phyloP scores from a whole-genome alignment of 2,329 filamentous ascomycete genomes.

The Microcyclospora pomicola region DNA sequence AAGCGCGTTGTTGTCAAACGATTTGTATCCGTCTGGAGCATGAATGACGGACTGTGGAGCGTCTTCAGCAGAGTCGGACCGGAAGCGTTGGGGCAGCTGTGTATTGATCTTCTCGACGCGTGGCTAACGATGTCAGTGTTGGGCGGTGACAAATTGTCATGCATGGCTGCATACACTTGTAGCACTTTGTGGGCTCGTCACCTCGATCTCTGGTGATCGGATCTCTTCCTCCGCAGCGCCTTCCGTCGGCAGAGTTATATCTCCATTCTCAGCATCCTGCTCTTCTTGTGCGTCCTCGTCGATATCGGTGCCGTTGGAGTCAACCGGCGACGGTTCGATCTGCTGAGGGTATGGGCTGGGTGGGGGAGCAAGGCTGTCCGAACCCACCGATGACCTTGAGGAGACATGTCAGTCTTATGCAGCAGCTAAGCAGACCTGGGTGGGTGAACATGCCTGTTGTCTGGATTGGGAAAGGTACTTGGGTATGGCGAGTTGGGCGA shows the following conservation, averaged over 20 bases:
- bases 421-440: background rate
- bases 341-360: conserved; percentile 44
- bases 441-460: conserved; percentile 25
- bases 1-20: conserved; percentile 42
- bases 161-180: conserved; percentile 17
- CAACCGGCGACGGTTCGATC: conserved; percentile 70
- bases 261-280: conserved; percentile 38
- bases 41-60: conserved; percentile 85
- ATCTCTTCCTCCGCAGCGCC: conserved; percentile 6
- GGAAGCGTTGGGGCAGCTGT: conserved; percentile 23
- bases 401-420: conserved; percentile 13
- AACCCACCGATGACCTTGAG: conserved; percentile 26
- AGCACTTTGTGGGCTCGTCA: conserved; percentile 19
- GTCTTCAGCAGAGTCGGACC: conserved; percentile 48
- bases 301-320: conserved; percentile 76
- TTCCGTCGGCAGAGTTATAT: conserved; percentile 14
- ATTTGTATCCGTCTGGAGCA: conserved; percentile 67
- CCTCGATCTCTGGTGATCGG: conserved; percentile 20
- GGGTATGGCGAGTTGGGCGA: conserved; percentile 33
- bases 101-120: conserved; percentile 35
- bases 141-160: background rate
- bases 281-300: conserved; percentile 62
- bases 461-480: conserved; percentile 24
- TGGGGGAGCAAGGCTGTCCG: conserved; percentile 34
- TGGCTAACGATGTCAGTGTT: conserved; percentile 9